Evolutionary conservation across 768 basidiomycete species (phyloP), one percentile per base, ranked within the genome.

Genomic region (Tylopilus rubrobrunneus): DNA sequence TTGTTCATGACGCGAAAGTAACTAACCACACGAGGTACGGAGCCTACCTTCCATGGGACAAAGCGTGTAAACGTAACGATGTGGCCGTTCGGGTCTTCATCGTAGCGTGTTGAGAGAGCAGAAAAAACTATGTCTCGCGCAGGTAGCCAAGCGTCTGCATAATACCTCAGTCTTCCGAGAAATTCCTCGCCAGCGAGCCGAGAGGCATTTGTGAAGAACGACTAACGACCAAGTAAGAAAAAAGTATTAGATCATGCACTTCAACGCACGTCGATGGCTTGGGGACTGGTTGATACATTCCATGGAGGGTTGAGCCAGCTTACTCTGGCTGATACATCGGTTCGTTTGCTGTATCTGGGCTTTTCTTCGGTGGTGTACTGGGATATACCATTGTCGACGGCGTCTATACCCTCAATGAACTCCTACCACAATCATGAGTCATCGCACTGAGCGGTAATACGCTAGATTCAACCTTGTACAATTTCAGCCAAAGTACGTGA

Each of bases 351-450:
- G 73, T 98, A 99, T 53, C 74, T 78, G 9, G 88, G 81, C 56
- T 80, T 74, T 51, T 87, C 67, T 48, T 85, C 84, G 3, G 75
- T 70, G 3, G 84, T 76, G 69, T 90, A 94, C 64, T 92, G 89
- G 3, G 84, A 79, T 59, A 99, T 82, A 17, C 96, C 96, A 66
- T 99, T 99, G 75, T 99, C 96, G 67, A 94, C 87, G 5, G 81
- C 96, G 70, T 97, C 95, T 57, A 98, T 84, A 10, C 87, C 89
- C 72, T 99, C 96, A 43, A 99, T 87, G 64, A 96, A 93, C 67
- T 94, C 91, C 85, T 93, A 55, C 15, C 46, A 21, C 23, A 19
- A 34, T 59, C 7, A 48, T 53, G 47, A 23, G 54, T 45, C 57
- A 49, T 36, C 33, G 28, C 29, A 46, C 45, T 31, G 31, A 49